Evolutionary conservation across 257 asterid genomes (phyloP), one percentile per base, ranked within the genome.

Genomic region (Solanum appendiculatum): DNA sequence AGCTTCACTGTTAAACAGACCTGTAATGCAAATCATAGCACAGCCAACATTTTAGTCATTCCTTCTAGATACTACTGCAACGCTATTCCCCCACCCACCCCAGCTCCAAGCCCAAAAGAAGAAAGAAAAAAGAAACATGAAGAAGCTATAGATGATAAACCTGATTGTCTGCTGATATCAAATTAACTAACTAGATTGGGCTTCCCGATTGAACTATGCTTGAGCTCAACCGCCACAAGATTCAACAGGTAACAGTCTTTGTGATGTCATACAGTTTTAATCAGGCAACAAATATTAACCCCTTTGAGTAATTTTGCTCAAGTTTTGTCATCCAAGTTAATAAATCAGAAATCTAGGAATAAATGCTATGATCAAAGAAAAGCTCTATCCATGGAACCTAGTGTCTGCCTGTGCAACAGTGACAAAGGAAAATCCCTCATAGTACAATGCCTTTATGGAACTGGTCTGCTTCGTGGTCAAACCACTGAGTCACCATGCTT

Each of bases 1-100:
- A 89, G 66, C 87, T 91, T 95, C 86, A 94, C 92, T 42, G 94
- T 89, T 90, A 95, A 11, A 84, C 90, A 92, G 69, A 94, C 95
- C 99, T 96, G 95, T 80, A 63, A 80, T 51, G 64, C 46, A 86
- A 51, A 90, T 44, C 77, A 88, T 58, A 39, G 64, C 77, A 21
- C 54, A 69, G n/a, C 37, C 82, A 82, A 68, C 36, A 37, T 87
- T 15, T 78, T 51, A 74, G 36, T 46, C 54, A 80, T 80, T 29
- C 85, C 42, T 29, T 80, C 42, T 5, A 27, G 40, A 80, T 46
- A 29, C 64, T 18, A 80, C 27, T 16, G 29, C 40, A 77, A 42
- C 2, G 25, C 39, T 16, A 77, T 80, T 54, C 63, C 63, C 63
- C 8, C 58, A 48, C 56, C 21, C 8, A 48, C 5, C 1, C 63